Evolutionary conservation across 306 rosid genomes (phyloP), one percentile per base, ranked within the genome.

Genomic region (Crotalaria pallida): DNA sequence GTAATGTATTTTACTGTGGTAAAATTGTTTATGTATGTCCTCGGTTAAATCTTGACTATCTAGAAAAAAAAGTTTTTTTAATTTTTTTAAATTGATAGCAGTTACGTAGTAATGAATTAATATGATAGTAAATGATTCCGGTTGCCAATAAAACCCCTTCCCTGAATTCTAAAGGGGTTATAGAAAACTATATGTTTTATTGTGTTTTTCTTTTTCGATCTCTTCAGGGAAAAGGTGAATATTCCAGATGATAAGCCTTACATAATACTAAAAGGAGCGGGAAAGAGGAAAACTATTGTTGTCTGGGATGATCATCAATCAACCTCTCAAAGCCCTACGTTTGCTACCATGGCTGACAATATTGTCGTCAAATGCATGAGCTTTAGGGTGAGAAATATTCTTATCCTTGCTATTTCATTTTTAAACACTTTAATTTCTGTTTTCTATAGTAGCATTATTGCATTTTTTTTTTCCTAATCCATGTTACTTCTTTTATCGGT

Each of bases 221-320:
- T n/a, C n/a, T n/a, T 9, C 55, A 91, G 96, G 76, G 96, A 90
- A 73, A 90, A 90, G 58, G 47, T 90, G 67, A 61, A 1, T 0
- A 88, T 93, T 22, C 94, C 96, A 0, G 0, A 17, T 21, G 85
- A 86, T 40, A 90, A 90, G 76, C 96, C 91, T 13, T 65, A 72
- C 45, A 85, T 93, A 8, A 47, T 87, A 27, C 49, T 93, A 7
- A 66, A 79, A 79, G 98, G 98, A 57, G 71, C 49, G 45, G 84
- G 87, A 43, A 78, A 45, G 76, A 79, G 23, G 16, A 80, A 7
- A 12, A 90, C 97, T 1, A 16, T 60, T 5, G 84, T 93, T 29
- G 88, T 80, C 10, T 93, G 96, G 98, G 79, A 69, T 44, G 96
- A 90, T 43, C 96, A 88, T 76, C 65, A 38, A 1, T 23, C 74